phyloP scores from a whole-genome alignment of 202 grass and related monocot genomes.

The Zoysia matrella region DNA sequence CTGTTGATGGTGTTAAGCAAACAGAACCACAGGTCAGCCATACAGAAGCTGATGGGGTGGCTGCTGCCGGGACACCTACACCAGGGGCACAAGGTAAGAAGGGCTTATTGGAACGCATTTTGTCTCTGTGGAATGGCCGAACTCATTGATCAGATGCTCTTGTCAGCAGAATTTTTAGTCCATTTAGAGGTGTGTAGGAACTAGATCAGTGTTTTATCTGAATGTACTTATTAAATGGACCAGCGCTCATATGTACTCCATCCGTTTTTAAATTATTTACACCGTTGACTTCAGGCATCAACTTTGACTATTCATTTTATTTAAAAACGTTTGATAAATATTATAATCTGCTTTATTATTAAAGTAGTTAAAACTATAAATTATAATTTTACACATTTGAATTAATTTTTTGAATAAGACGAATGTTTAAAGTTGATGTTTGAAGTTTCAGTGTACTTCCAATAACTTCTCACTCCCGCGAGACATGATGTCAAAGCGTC shows the following conservation, averaged over 20 bases:
- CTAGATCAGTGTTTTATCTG: neutral
- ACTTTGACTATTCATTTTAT: too few relatives aligned
- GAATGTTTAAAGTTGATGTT: neutral
- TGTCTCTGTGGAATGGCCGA: slow-evolving; percentile 17
- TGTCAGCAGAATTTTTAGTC: neutral
- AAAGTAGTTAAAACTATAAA: too few relatives aligned
- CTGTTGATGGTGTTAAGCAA: slow-evolving; percentile 24
- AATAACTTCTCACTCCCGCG: neutral
- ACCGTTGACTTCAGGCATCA: too few relatives aligned
- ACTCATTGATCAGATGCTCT: neutral
- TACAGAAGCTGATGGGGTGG: slow-evolving; percentile 18
- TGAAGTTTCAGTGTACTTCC: neutral
- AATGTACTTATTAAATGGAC: neutral
- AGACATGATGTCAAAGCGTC: neutral
- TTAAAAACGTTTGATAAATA: too few relatives aligned
- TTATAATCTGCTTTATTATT: too few relatives aligned
- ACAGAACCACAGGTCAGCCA: neutral
- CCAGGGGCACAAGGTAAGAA: neutral
- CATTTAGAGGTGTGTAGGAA: neutral
- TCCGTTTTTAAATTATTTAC: too few relatives aligned
- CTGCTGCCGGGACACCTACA: slow-evolving; percentile 7
- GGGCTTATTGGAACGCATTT: slow-evolving; percentile 45
- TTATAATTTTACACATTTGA: too few relatives aligned
- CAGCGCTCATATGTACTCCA: too few relatives aligned
- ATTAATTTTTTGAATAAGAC: too few relatives aligned